Evolutionary conservation across 805 yeast species (phyloP).

Genomic region (Nakazawaea populi): DNA sequence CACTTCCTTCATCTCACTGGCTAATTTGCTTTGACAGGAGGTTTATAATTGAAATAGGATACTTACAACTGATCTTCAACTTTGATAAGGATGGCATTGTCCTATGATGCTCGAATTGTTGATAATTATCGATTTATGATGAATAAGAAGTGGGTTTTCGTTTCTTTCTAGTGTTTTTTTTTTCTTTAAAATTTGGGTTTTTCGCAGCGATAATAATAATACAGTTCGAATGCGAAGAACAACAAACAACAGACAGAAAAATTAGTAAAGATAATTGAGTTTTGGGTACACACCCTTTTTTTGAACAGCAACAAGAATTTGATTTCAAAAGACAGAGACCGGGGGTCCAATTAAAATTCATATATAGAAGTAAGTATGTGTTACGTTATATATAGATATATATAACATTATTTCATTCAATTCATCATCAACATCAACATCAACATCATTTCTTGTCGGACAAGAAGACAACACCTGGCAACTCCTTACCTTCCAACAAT

Average conservation of each 20-base stretch:
- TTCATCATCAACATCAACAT: background rate
- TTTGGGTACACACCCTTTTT: too few species aligned
- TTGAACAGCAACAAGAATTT: too few species aligned
- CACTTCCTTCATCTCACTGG: too few species aligned
- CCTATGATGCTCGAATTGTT: background rate
- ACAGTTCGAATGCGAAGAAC: too few species aligned
- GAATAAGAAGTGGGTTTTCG: background rate
- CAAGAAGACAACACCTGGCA: constrained; percentile 96
- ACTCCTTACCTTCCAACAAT: constrained; percentile 95
- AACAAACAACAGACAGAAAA: too few species aligned
- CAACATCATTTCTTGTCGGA: constrained; percentile 51
- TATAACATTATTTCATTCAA: background rate
- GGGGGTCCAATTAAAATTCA: too few species aligned
- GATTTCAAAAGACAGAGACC: too few species aligned
- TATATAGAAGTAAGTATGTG: background rate
- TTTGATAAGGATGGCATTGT: constrained; percentile 10
- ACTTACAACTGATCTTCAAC: constrained; percentile 9
- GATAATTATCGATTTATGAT: background rate
- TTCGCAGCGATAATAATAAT: too few species aligned
- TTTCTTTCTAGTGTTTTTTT: background rate
- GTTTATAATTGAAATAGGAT: background rate
- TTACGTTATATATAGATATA: background rate
- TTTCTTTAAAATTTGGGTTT: too few species aligned
- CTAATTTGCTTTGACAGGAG: background rate
- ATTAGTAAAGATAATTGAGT: too few species aligned